These are phyloP conservation scores for Coemansia sp. DNA, from an alignment of 192 early-diverging fungal genomes.

Conservation along the genomic window DNA sequence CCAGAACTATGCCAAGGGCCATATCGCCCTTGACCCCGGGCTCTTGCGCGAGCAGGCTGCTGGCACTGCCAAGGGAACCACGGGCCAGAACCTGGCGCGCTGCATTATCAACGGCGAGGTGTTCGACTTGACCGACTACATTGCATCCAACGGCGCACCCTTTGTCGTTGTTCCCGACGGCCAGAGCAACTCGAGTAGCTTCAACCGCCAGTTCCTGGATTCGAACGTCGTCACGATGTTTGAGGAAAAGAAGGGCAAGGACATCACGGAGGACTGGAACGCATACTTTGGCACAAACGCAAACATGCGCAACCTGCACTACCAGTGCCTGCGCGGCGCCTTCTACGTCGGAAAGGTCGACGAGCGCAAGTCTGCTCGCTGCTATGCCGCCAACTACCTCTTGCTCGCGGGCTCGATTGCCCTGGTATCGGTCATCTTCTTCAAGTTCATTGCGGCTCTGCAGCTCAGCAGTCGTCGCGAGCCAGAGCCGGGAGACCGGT, in stretches of 20 bases:
- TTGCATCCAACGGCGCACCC: conserved; percentile 52
- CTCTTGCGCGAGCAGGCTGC: conserved; percentile 51
- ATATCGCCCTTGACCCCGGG: conserved; percentile 56
- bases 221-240: conserved; percentile 62
- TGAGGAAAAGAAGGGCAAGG: conserved; percentile 57
- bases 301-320: conserved; percentile 50
- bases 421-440: conserved; percentile 77
- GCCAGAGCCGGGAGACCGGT: conserved; percentile 85
- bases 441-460: conserved; percentile 92
- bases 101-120: conserved; percentile 65
- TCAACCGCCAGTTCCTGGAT: conserved; percentile 60
- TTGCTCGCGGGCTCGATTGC: conserved; percentile 72
- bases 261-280: conserved; percentile 60
- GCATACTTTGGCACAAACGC: conserved; percentile 45
- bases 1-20: conserved; percentile 64
- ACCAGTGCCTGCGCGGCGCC: conserved; percentile 73
- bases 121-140: conserved; percentile 69
- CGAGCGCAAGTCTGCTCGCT: conserved; percentile 65
- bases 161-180: conserved; percentile 50
- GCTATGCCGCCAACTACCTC: conserved; percentile 78
- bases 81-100: conserved; percentile 50
- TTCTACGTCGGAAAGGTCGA: conserved; percentile 88
- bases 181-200: conserved; percentile 34
- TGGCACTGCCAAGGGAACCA: conserved; percentile 38
- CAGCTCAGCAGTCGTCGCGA: conserved; percentile 71